Conservation (phyloP, 805 yeast species). For the Saturnispora hagleri region DNA sequence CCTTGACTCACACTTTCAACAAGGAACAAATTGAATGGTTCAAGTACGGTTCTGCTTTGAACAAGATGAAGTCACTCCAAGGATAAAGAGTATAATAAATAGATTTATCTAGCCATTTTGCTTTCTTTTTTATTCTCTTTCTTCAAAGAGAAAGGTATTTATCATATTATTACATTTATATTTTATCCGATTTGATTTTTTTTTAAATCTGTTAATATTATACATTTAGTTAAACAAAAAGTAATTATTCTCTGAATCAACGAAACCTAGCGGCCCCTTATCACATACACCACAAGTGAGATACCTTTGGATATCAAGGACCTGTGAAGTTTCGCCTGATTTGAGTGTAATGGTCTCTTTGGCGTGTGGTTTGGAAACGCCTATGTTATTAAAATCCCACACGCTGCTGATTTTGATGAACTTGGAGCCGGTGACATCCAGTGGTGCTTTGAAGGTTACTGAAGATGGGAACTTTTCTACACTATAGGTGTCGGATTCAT, state of each 20-base stretch:
- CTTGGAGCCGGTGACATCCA: neutral
- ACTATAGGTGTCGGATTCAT: neutral
- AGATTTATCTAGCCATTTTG: neutral
- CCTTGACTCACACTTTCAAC: slow-evolving; percentile 95
- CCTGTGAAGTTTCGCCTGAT: slow-evolving; percentile 14
- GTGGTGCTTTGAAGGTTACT: slow-evolving; percentile 5
- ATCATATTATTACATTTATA: slow-evolving; percentile 3
- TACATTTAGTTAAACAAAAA: neutral
- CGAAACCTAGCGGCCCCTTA: slow-evolving; percentile 69
- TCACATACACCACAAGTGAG: slow-evolving; percentile 72
- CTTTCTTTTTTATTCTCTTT: neutral
- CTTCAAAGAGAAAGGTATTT: neutral
- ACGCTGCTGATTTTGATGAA: slow-evolving; percentile 38
- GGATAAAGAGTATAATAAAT: slow-evolving; percentile 2
- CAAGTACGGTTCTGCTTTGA: slow-evolving; percentile 97
- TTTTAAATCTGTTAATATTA: neutral
- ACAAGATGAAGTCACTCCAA: slow-evolving; percentile 51
- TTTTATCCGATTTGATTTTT: slow-evolving; percentile 4
- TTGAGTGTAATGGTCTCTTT: slow-evolving; percentile 6
- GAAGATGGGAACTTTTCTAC: neutral
- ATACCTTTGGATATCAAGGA: slow-evolving; percentile 38
- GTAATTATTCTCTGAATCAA: slow-evolving; percentile 24
- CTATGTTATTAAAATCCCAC: slow-evolving; percentile 77
- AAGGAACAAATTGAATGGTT: slow-evolving; percentile 97
- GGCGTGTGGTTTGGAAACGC: slow-evolving; percentile 44